phyloP scores from a whole-genome alignment of 305 asterid species.

The Fraxinus floribunda region DNA sequence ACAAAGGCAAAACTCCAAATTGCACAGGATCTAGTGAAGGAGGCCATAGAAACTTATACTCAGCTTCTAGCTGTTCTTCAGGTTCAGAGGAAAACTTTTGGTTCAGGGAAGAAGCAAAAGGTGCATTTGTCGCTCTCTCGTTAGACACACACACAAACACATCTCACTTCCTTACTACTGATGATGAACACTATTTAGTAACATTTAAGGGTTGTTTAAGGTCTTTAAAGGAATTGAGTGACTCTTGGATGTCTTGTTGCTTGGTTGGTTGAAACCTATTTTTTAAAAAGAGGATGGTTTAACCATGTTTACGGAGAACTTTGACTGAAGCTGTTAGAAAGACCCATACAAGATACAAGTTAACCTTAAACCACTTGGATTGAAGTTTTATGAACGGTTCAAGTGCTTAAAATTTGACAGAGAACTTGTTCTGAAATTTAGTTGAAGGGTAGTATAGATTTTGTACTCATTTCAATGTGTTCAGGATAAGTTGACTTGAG shows the following conservation, averaged over 20 bases:
- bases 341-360: not conserved
- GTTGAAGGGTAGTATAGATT: not conserved
- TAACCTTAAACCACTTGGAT: not conserved
- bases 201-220: not conserved
- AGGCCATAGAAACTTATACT: slow-evolving; percentile 69
- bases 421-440: not conserved
- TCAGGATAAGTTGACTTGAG: not conserved
- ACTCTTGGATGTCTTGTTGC: slow-evolving; percentile 10
- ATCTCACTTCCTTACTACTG: not conserved
- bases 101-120: slow-evolving; percentile 44
- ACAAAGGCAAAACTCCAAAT: slow-evolving; percentile 83
- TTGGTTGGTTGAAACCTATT: not conserved
- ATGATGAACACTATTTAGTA: not conserved
- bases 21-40: slow-evolving; percentile 66
- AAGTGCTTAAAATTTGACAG: not conserved
- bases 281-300: slow-evolving; percentile 1
- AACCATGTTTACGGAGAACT: slow-evolving; percentile 6
- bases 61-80: slow-evolving; percentile 78
- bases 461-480: not conserved
- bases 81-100: slow-evolving; percentile 66
- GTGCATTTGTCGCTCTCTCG: slow-evolving; percentile 34
- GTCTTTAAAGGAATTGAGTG: not conserved
- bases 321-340: slow-evolving; percentile 5
- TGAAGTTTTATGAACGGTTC: not conserved
- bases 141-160: not conserved